These are phyloP conservation scores for Yamadazyma atmosphaerica DNA, from an alignment of 1,139 yeast species.

Conservation along the genomic window DNA sequence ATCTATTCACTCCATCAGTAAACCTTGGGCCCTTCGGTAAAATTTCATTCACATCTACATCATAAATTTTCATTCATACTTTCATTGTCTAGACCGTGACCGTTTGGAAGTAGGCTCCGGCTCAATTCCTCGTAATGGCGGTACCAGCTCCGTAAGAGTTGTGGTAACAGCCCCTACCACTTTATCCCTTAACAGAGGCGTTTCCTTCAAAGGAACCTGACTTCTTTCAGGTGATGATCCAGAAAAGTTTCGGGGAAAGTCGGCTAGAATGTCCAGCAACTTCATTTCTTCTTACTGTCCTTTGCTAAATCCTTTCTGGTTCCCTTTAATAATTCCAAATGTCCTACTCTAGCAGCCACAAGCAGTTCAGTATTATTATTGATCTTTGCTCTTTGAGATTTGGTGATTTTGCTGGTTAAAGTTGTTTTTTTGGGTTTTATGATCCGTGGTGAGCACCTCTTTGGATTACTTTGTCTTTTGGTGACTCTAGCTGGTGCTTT, in stretches of 20 bases:
- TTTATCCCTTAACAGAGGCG: not conserved
- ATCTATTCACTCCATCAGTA: not conserved
- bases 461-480: slow-evolving; percentile 58
- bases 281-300: slow-evolving; percentile 34
- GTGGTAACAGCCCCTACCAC: not conserved
- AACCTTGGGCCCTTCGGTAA: too few relatives aligned
- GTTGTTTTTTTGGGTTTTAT: slow-evolving; percentile 66
- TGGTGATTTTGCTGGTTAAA: slow-evolving; percentile 52
- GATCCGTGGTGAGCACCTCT: slow-evolving; percentile 67
- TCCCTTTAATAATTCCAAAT: slow-evolving; percentile 86
- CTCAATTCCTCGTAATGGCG: not conserved
- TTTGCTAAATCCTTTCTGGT: slow-evolving; percentile 83
- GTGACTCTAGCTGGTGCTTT: slow-evolving; percentile 52
- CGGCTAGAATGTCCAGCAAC: too few relatives aligned
- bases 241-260: too few relatives aligned
- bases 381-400: slow-evolving; percentile 66
- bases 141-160: not conserved
- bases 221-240: not conserved
- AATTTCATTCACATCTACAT: too few relatives aligned
- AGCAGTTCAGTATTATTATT: slow-evolving; percentile 78
- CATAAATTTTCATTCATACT: too few relatives aligned
- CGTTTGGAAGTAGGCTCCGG: not conserved
- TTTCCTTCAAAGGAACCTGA: not conserved
- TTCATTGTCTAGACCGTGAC: too few relatives aligned
- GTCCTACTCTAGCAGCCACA: slow-evolving; percentile 91